Evolutionary conservation across 352 stramenopile species (phyloP).

Genomic region (Thalassiosira oceanica): DNA sequence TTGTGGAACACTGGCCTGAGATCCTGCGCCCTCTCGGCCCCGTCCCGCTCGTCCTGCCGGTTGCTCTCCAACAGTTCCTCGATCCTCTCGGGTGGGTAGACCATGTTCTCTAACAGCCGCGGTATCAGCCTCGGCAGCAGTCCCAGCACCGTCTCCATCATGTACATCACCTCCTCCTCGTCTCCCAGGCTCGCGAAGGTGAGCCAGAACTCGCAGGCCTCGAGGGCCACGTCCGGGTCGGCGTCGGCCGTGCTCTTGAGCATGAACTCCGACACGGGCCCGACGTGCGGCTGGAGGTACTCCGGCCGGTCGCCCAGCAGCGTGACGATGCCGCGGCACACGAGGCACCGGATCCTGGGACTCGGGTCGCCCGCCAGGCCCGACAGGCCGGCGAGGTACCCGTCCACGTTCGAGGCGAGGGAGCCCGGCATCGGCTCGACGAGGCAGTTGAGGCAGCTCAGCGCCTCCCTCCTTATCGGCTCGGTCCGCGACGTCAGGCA

Average conservation of each 20-base stretch:
- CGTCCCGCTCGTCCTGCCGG: constrained; percentile 87
- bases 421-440: constrained; percentile 50
- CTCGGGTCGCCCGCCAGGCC: constrained; percentile 49
- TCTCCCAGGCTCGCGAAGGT: constrained; percentile 68
- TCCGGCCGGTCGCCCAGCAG: constrained; percentile 56
- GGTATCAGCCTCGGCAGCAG: constrained; percentile 90
- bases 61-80: constrained; percentile 80
- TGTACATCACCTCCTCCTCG: constrained; percentile 41
- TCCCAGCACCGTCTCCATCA: constrained; percentile 80
- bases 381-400: constrained; percentile 64
- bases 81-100: constrained; percentile 93
- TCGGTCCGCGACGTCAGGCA: constrained; percentile 11
- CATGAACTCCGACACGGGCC: constrained; percentile 69
- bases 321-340: constrained; percentile 71
- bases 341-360: constrained; percentile 56
- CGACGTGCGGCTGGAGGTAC: constrained; percentile 66
- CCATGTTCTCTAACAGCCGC: constrained; percentile 90
- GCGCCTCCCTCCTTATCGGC: constrained; percentile 12
- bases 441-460: constrained; percentile 42
- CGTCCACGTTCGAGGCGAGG: constrained; percentile 63
- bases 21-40: constrained; percentile 87
- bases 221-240: constrained; percentile 50
- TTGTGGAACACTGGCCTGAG: constrained; percentile 83
- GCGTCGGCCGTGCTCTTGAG: constrained; percentile 50
- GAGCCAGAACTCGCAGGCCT: constrained; percentile 88